phyloP scores from a whole-genome alignment of 1,284 basidiomycete species.

The Cutaneotrichosporon cavernicola region DNA sequence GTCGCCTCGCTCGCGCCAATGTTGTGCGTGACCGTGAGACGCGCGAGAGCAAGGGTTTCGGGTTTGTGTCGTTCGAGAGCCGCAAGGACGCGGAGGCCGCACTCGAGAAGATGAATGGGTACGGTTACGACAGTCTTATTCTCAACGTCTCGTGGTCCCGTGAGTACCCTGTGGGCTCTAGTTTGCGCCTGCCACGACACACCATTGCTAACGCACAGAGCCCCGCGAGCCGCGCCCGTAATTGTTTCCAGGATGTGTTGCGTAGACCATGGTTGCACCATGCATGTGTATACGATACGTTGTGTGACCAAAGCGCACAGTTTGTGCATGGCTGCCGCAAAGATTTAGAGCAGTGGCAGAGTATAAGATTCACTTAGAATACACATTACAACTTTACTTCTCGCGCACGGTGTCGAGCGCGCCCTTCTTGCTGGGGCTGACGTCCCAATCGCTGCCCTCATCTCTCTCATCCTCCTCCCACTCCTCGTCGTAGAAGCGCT shows the following conservation, averaged over 20 bases:
- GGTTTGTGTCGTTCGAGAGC: conserved; percentile 81
- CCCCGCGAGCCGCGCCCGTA: conserved; percentile 38
- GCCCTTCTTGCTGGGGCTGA: background rate
- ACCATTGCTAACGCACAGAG: conserved; percentile 20
- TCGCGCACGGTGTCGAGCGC: background rate
- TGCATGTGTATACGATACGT: conserved; percentile 12
- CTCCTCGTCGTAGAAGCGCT: conserved; percentile 5
- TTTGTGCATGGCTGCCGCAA: background rate
- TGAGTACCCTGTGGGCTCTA: conserved; percentile 24
- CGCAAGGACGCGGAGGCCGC: conserved; percentile 77
- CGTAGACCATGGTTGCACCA: conserved; percentile 10
- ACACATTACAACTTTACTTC: conserved; percentile 13
- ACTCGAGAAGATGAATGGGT: conserved; percentile 89
- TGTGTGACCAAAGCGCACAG: background rate
- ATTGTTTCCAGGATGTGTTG: conserved; percentile 6
- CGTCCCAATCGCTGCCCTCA: background rate
- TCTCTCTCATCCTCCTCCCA: conserved; percentile 1
- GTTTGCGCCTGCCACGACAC: background rate
- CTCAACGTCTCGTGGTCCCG: conserved; percentile 48
- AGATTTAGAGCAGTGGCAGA: background rate
- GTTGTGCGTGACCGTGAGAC: conserved; percentile 95
- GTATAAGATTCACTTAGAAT: background rate
- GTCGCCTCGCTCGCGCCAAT: conserved; percentile 83
- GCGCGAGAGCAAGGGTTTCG: conserved; percentile 78
- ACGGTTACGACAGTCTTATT: conserved; percentile 57